phyloP scores from a whole-genome alignment of 768 basidiomycete species.

The Jaapia argillacea region DNA sequence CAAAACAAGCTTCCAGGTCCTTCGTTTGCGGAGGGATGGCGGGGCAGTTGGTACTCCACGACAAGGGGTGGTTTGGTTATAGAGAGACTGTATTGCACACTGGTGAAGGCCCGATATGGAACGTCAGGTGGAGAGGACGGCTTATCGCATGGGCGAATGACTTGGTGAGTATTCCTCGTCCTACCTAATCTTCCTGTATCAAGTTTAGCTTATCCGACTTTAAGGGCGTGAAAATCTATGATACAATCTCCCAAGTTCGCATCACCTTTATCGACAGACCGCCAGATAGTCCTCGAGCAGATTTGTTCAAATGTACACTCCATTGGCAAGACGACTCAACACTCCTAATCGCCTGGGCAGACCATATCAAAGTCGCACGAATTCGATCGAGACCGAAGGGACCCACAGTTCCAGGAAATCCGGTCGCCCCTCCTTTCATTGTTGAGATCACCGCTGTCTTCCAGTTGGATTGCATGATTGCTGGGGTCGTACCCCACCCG shows the following conservation, averaged over 20 bases:
- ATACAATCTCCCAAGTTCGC: conserved; percentile 63
- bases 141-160: conserved; percentile 98
- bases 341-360: conserved; percentile 89
- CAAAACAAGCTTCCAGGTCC: conserved; percentile 62
- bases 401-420: conserved; percentile 28
- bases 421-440: conserved; percentile 46
- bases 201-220: no score
- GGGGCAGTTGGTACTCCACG: conserved; percentile 76
- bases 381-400: conserved; percentile 53
- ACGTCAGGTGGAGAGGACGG: conserved; percentile 73
- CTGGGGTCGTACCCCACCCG: conserved; percentile 79
- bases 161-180: conserved; percentile 36
- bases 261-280: conserved; percentile 84
- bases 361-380: conserved; percentile 83
- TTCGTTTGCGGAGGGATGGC: conserved; percentile 92
- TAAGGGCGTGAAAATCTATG: conserved; percentile 92
- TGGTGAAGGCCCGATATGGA: conserved; percentile 94
- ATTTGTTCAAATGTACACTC: conserved; percentile 88
- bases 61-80: conserved; percentile 95
- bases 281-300: conserved; percentile 76
- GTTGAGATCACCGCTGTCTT: conserved; percentile 91
- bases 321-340: conserved; percentile 91
- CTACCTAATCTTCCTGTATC: no score
- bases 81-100: conserved; percentile 77
- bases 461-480: conserved; percentile 91